These are phyloP conservation scores for Wallacemonas rigidus DNA, from an alignment of 208 protist genomes.

Conservation along the genomic window DNA sequence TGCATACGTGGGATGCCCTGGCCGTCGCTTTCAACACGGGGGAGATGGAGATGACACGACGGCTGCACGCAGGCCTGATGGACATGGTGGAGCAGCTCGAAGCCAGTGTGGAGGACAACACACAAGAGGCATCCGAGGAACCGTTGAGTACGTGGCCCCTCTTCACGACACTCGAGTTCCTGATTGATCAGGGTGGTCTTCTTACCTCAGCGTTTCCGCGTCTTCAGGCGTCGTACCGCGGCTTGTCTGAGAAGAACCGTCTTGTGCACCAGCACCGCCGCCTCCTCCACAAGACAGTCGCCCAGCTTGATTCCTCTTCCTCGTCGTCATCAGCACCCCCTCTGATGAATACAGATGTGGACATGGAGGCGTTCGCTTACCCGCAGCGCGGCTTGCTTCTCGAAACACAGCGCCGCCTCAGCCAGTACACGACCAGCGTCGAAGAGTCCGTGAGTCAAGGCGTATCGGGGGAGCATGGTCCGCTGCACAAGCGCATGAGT, in stretches of 20 bases:
- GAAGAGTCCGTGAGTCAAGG: constrained; percentile 35
- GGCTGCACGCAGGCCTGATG: constrained; percentile 51
- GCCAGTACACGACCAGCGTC: constrained; percentile 40
- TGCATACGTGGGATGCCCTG: constrained; percentile 48
- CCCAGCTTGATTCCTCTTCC: constrained; percentile 2
- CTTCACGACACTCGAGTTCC: constrained; percentile 63
- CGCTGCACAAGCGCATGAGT: constrained; percentile 41
- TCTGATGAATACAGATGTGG: not conserved
- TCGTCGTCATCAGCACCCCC: not conserved
- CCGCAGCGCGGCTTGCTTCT: constrained; percentile 49
- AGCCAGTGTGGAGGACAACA: constrained; percentile 26
- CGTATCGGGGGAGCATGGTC: constrained; percentile 43
- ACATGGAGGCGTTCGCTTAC: constrained; percentile 21
- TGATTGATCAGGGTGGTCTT: constrained; percentile 69
- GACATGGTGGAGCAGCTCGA: constrained; percentile 59
- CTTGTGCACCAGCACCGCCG: constrained; percentile 52
- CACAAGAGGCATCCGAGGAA: constrained; percentile 6
- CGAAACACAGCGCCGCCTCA: constrained; percentile 53
- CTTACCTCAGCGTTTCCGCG: constrained; percentile 65
- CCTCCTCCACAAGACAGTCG: constrained; percentile 47
- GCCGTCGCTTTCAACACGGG: constrained; percentile 47
- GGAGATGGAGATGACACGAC: constrained; percentile 49
- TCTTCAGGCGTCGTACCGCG: constrained; percentile 34
- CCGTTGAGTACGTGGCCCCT: constrained; percentile 66
- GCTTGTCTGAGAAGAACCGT: constrained; percentile 24